Evolutionary conservation across 1,284 basidiomycete genomes (phyloP).

Genomic region (Macrocystidia cucumis): DNA sequence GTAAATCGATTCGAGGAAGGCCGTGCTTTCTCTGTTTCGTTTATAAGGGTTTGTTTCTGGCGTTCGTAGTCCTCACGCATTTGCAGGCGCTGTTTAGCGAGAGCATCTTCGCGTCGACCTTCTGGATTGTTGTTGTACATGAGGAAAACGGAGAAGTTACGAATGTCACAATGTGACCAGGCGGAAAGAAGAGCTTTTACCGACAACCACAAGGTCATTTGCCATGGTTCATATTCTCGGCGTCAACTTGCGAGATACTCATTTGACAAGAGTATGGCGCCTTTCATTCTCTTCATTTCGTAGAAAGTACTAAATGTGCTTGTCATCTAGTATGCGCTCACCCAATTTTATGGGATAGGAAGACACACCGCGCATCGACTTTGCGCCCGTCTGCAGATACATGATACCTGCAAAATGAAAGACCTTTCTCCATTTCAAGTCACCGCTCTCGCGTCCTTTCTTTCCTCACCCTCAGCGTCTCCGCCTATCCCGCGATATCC

Average conservation of each 20-base stretch:
- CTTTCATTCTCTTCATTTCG: not conserved
- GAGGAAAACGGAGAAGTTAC: conserved; percentile 8
- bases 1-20: conserved; percentile 86
- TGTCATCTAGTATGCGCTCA: conserved; percentile 68
- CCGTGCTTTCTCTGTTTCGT: conserved; percentile 78
- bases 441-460: conserved; percentile 79
- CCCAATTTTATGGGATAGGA: conserved; percentile 80
- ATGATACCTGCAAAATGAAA: conserved; percentile 71
- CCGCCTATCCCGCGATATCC: conserved; percentile 53
- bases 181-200: too few relatives aligned
- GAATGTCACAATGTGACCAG: too few relatives aligned
- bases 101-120: conserved; percentile 71
- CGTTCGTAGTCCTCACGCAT: conserved; percentile 85
- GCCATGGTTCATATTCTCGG: conserved; percentile 75
- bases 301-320: not conserved
- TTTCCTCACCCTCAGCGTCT: conserved; percentile 75
- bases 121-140: conserved; percentile 71
- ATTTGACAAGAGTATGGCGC: conserved; percentile 55
- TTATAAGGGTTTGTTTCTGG: conserved; percentile 80
- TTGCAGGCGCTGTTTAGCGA: conserved; percentile 73
- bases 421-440: conserved; percentile 77
- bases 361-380: conserved; percentile 66
- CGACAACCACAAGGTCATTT: too few relatives aligned
- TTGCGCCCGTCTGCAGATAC: conserved; percentile 85
- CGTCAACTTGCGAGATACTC: conserved; percentile 61